Base-by-base conservation (phyloP, 106 monocot species). In the Dioscorea dumetorum region DNA sequence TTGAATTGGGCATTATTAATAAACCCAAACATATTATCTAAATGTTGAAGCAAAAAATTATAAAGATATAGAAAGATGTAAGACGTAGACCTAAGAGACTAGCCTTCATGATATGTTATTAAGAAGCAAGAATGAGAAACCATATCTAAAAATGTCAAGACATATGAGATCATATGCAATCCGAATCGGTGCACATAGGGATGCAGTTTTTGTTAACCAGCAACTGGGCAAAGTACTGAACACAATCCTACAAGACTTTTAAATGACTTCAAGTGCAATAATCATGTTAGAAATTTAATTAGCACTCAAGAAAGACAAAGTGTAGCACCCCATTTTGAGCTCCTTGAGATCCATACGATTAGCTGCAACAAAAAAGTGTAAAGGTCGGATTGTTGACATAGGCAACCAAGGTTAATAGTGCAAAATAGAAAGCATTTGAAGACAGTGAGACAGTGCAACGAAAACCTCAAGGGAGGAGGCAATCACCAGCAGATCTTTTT, bases 251-350 rank as follows among this genome's bases (percentile, higher is more conserved):
- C 24, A 18, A 61, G 32, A 62, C 17, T 16, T 18, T 56, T 56
- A 19, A 18, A 56, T 56, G 54, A 56, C 54, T 18, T 19, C 3
- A 56, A 56, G 15, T 9, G 54, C 10, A 18, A 56, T 56, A 56
- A 16, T 56, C 4, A 19, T 18, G 19, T 56, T 11, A 12, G 19
- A 18, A 56, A 41, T 41, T 41, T 41, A 41, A 41, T 41, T 41
- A 41, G 41, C 41, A 41, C 15, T 56, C 54, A 56, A 18, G 14
- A n/a, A 53, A 56, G 2, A 18, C 54, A 56, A 12, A 48, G 49
- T 49, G n/a, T 12, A 65, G 49, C 79, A 97, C 97, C 97, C 89
- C 97, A 97, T 88, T 77, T 97, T 97, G 50, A 97, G 67, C 57
- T 97, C 97, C 75, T 97, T 97, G n/a, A 86, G 68, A 70, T 89